Conservation (phyloP, 805 yeast species). For the Starmerella asiatica region DNA sequence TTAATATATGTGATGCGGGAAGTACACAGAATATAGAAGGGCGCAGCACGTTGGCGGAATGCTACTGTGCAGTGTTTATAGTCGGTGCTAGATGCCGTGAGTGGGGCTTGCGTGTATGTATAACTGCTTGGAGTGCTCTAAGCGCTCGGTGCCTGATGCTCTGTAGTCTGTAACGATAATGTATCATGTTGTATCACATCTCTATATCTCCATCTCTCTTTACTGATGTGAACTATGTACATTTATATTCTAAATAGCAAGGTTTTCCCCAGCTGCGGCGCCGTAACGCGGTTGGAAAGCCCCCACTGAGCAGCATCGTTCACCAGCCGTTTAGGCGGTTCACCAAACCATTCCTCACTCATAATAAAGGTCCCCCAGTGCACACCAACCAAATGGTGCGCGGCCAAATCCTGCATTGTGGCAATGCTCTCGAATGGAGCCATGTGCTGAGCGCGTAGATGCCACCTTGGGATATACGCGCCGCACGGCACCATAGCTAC, state of each 20-base stretch:
- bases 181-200: no score
- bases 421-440: slow-evolving; percentile 64
- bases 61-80: no score
- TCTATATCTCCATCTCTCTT: no score
- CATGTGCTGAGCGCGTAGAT: slow-evolving; percentile 77
- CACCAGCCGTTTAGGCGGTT: slow-evolving; percentile 55
- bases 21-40: no score
- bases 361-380: slow-evolving; percentile 95
- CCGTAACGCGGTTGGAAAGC: slow-evolving; percentile 32
- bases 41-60: no score
- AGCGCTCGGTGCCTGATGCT: no score
- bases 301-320: slow-evolving; percentile 35
- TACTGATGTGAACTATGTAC: background rate
- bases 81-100: no score
- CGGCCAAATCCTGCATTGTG: slow-evolving; percentile 49
- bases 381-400: slow-evolving; percentile 62
- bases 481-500: slow-evolving; percentile 83
- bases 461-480: slow-evolving; percentile 92
- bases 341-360: slow-evolving; percentile 76
- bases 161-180: no score
- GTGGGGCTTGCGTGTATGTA: no score
- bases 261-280: slow-evolving; percentile 69
- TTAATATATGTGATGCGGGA: no score
- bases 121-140: no score
- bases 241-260: slow-evolving; percentile 5